Percentiles rank a stretch among this genome's conserved stretches.
Conservation (phyloP, 164 flowering plant genomes). For the Magnolia sinica region DNA sequence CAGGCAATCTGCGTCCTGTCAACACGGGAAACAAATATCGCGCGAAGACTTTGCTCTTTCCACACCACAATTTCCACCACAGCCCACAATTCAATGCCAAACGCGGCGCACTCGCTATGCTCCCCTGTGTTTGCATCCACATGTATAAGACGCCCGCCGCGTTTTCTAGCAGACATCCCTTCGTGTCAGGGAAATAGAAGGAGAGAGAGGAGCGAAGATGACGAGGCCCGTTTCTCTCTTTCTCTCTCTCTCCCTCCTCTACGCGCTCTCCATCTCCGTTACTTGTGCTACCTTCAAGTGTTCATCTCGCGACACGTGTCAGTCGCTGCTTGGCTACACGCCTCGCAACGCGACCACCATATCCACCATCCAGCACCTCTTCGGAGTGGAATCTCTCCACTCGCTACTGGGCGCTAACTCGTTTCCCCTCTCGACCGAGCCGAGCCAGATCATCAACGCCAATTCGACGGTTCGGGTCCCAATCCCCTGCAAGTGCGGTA, state of each 20-base stretch:
- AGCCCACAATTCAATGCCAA: too few species aligned
- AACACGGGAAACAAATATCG: too few species aligned
- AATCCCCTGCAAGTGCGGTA: constrained; percentile 57
- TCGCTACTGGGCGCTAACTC: constrained; percentile 62
- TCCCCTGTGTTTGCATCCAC: too few species aligned
- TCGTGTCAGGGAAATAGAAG: background rate
- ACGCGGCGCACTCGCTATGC: too few species aligned
- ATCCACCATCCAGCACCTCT: constrained; percentile 41
- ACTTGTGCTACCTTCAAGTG: constrained; percentile 37
- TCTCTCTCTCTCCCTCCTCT: constrained; percentile 16
- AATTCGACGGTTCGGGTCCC: constrained; percentile 47
- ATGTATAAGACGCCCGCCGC: background rate
- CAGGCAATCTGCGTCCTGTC: too few species aligned
- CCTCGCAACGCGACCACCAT: constrained; percentile 52
- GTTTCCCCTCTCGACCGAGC: constrained; percentile 33
- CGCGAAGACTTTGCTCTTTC: too few species aligned
- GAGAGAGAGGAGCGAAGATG: background rate
- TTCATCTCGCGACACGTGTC: constrained; percentile 33
- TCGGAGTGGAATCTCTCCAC: constrained; percentile 38
- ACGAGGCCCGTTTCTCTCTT: background rate
- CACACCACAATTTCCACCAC: too few species aligned
- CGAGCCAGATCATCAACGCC: constrained; percentile 20
- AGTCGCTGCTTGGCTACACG: constrained; percentile 53
- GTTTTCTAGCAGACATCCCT: too few species aligned
- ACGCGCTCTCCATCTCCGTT: constrained; percentile 6